These are phyloP conservation scores for Dicorynia guianensis DNA, from an alignment of 306 rosid genomes.

Conservation along the genomic window DNA sequence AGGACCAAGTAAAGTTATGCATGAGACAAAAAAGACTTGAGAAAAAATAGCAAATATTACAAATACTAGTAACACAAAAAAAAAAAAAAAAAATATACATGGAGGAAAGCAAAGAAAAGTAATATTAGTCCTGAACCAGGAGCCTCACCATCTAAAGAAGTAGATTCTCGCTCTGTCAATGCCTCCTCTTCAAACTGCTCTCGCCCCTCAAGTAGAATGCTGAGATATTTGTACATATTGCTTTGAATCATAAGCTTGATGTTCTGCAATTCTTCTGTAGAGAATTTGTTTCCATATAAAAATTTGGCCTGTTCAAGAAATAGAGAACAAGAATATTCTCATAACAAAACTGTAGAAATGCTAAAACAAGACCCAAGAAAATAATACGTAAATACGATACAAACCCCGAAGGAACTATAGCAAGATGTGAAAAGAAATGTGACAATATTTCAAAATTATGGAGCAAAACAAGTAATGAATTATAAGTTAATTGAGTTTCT, in stretches of 20 bases:
- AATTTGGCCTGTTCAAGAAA: slow-evolving; percentile 69
- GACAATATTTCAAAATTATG: neutral
- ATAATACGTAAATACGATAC: slow-evolving; percentile 8
- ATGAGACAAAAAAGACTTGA: slow-evolving; percentile 11
- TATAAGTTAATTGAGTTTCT: too few relatives aligned
- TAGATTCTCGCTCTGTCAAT: slow-evolving; percentile 49
- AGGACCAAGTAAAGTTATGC: neutral
- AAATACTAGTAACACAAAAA: slow-evolving; percentile 23
- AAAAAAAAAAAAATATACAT: slow-evolving; percentile 26
- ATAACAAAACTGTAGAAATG: slow-evolving; percentile 24
- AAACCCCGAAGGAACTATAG: neutral
- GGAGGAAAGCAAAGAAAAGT: slow-evolving; percentile 26
- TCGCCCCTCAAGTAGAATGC: slow-evolving; percentile 87
- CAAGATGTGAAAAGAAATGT: slow-evolving; percentile 11
- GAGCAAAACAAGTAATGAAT: neutral
- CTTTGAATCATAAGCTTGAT: slow-evolving; percentile 91
- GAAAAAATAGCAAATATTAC: slow-evolving; percentile 26
- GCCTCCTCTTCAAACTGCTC: slow-evolving; percentile 93
- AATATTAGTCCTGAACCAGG: slow-evolving; percentile 54
- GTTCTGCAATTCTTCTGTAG: slow-evolving; percentile 75
- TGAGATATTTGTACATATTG: slow-evolving; percentile 87
- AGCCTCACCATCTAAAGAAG: slow-evolving; percentile 44
- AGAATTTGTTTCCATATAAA: slow-evolving; percentile 76
- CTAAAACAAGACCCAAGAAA: neutral
- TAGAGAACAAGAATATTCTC: slow-evolving; percentile 27